Percentiles rank a stretch among this genome's conserved stretches.
phyloP scores from a whole-genome alignment of 305 asterid species.

The Fraxinus floribunda region DNA sequence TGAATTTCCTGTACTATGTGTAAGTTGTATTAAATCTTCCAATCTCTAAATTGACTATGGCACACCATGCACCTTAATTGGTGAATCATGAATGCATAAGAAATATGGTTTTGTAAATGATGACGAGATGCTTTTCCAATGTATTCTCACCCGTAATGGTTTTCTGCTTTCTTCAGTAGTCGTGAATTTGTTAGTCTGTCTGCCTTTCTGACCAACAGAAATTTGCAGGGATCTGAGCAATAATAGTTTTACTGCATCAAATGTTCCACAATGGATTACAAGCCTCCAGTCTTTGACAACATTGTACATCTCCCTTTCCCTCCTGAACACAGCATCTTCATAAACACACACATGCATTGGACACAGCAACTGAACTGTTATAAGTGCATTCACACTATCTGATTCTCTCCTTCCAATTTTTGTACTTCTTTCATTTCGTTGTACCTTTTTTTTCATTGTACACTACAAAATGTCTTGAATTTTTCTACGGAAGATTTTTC shows the following conservation, averaged over 20 bases:
- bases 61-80: background rate
- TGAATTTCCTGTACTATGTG: constrained; percentile 55
- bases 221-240: constrained; percentile 91
- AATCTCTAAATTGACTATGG: background rate
- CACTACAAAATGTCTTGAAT: background rate
- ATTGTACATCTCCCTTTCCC: constrained; percentile 52
- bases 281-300: constrained; percentile 75
- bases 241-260: constrained; percentile 63
- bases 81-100: background rate
- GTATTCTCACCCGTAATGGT: background rate
- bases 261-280: constrained; percentile 61
- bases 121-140: background rate
- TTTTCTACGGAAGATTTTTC: background rate
- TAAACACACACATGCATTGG: background rate
- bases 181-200: constrained; percentile 1
- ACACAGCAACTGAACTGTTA: background rate
- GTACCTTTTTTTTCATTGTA: background rate
- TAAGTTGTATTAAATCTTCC: constrained; percentile 38
- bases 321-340: background rate
- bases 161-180: background rate
- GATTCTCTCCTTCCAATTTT: background rate
- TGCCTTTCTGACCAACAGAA: constrained; percentile 12
- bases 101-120: background rate
- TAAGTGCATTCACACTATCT: background rate
- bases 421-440: background rate